Base-by-base conservation (phyloP, 2,329 filamentous ascomycete genomes). In the Trichoderma citrinoviride region DNA sequence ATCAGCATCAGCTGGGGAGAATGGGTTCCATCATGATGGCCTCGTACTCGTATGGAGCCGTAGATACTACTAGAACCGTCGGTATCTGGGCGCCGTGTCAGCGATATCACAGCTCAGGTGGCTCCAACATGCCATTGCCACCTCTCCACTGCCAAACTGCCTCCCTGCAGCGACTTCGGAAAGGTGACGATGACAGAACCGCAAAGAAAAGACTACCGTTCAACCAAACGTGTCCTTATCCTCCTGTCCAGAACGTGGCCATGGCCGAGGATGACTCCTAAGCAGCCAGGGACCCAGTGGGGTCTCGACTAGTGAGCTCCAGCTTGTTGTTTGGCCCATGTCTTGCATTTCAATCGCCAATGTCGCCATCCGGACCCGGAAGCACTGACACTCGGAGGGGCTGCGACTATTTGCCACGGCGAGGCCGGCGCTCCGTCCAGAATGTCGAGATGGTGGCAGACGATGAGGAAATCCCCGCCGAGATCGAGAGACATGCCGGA, bases 381-480 rank as follows among this genome's bases (percentile, higher is more conserved):
- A 61, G 57, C 44, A 25, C n/a, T 61, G 33, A 10, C 33, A 37
- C 33, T 37, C 33, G 33, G 33, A 14, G 33, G 33, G 1, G 33
- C 33, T 44, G 47, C 15, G 33, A 49, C 33, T 61, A 14, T 37
- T 61, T 43, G 57, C 57, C 57, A 61, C 57, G 57, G 57, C n/a
- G 46, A 23, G 29, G 50, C 37, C 57, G 57, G 57, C n/a, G 57
- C 47, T 43, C 57, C 57, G 57, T 61, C 46, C 33, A 50, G 27
- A 43, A 25, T 17, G 54, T 23, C 23, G 29, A 33, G 49, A 19
- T 33, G 7, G 10, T 37, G 33, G 33, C 12, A 7, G 27, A 21
- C 19, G 43, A 44, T 53, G 27, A 37, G 10, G 8, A 33, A 44
- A 53, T 19, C 23, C n/a, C 58, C 47, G 37, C 49, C 47, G 58